Evolutionary conservation across 768 basidiomycete genomes (phyloP).

Genomic region (Termitomyces sp.): DNA sequence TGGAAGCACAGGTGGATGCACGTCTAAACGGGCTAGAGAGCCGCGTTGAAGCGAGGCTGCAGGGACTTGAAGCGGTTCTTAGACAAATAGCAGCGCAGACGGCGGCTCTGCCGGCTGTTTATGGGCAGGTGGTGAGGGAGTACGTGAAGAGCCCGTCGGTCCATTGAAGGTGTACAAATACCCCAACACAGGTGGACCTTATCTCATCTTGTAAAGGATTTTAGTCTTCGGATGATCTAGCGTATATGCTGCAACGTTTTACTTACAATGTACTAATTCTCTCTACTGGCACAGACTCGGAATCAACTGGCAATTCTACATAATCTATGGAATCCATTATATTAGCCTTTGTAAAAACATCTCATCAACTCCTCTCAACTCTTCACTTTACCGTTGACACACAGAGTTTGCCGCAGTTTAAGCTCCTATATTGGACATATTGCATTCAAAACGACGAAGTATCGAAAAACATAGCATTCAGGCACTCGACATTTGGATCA

Average conservation of each 20-base stretch:
- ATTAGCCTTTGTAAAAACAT: no score
- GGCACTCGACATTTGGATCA: not conserved
- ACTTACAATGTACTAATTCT: not conserved
- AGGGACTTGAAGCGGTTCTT: slow-evolving; percentile 20
- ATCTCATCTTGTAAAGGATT: not conserved
- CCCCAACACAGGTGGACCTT: no score
- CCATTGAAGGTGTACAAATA: not conserved
- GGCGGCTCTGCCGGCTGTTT: slow-evolving; percentile 23
- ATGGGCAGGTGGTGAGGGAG: slow-evolving; percentile 22
- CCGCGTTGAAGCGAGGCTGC: slow-evolving; percentile 12
- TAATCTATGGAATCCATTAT: no score
- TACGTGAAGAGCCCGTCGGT: slow-evolving; percentile 9
- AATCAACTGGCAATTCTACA: no score
- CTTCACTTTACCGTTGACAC: no score
- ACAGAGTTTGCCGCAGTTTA: not conserved
- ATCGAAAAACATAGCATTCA: no score
- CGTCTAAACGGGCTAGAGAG: slow-evolving; percentile 9
- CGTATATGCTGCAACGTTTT: not conserved
- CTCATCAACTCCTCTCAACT: not conserved
- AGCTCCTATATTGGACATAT: not conserved
- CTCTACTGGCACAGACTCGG: not conserved
- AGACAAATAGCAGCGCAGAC: slow-evolving; percentile 23
- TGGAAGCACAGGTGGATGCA: slow-evolving; percentile 22
- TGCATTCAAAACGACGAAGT: not conserved
- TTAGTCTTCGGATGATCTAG: not conserved